Conservation (phyloP, 1,284 basidiomycete species). For the Vanrija sp. region DNA sequence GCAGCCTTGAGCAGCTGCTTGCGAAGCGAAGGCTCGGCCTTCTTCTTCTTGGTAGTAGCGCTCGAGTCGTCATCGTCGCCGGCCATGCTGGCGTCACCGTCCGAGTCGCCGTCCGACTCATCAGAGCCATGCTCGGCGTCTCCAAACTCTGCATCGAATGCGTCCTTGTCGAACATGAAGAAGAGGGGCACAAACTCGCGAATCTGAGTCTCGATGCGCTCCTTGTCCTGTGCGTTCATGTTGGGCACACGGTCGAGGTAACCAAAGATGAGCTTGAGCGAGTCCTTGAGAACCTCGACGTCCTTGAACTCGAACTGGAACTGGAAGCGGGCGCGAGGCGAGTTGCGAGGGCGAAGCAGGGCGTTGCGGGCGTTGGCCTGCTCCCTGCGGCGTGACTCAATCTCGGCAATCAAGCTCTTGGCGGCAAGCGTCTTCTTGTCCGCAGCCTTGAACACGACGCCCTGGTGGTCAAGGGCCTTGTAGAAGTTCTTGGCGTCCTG, state of each 20-base stretch:
- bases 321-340: slow-evolving; percentile 56
- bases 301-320: slow-evolving; percentile 77
- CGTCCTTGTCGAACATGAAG: slow-evolving; percentile 69
- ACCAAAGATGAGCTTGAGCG: slow-evolving; percentile 81
- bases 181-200: slow-evolving; percentile 78
- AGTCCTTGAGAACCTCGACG: slow-evolving; percentile 75
- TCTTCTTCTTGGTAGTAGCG: slow-evolving; percentile 37
- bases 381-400: slow-evolving; percentile 71
- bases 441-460: slow-evolving; percentile 86
- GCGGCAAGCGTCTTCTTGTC: slow-evolving; percentile 95
- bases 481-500: slow-evolving; percentile 96
- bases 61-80: slow-evolving; percentile 50
- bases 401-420: slow-evolving; percentile 83
- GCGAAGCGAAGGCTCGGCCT: slow-evolving; percentile 58
- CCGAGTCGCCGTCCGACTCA: slow-evolving; percentile 60
- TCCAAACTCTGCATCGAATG: slow-evolving; percentile 71
- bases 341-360: slow-evolving; percentile 60
- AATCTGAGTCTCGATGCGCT: slow-evolving; percentile 78
- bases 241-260: slow-evolving; percentile 81
- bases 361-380: slow-evolving; percentile 70
- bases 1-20: slow-evolving; percentile 67
- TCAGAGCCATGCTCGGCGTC: slow-evolving; percentile 56
- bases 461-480: slow-evolving; percentile 95
- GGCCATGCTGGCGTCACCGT: slow-evolving; percentile 45
- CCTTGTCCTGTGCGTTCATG: slow-evolving; percentile 72